Conservation (phyloP, 2,329 filamentous ascomycete genomes). For the Colletotrichum sp. region DNA sequence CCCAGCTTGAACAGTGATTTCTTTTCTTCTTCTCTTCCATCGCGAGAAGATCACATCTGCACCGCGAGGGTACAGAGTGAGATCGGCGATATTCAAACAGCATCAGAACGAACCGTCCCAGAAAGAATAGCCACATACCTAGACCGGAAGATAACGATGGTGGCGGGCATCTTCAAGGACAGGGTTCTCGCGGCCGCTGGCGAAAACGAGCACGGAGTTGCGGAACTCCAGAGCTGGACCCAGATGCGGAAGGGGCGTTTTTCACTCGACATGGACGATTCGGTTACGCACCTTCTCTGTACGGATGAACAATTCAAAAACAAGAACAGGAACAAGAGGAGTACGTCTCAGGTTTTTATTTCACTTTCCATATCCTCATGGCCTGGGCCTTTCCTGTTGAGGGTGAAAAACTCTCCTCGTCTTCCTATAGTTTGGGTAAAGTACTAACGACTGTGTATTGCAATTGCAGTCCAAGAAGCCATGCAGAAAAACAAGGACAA, state of each 20-base stretch:
- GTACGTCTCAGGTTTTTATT: not conserved
- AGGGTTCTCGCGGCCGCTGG: conserved; percentile 64
- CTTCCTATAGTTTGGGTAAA: not conserved
- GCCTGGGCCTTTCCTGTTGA: not conserved
- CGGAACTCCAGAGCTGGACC: conserved; percentile 72
- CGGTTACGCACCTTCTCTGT: conserved; percentile 77
- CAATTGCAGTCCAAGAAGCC: conserved; percentile 39
- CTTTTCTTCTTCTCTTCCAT: not conserved
- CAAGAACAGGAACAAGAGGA: not conserved
- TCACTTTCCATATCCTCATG: not conserved
- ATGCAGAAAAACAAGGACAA: conserved; percentile 29
- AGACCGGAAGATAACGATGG: not conserved
- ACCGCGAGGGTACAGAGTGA: not conserved
- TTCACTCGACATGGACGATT: conserved; percentile 50
- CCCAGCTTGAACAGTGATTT: not conserved
- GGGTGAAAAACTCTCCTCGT: not conserved
- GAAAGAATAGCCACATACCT: not conserved
- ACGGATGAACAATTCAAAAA: conserved; percentile 64
- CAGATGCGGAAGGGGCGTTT: conserved; percentile 65
- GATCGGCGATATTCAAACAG: not conserved
- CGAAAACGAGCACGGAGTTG: conserved; percentile 49
- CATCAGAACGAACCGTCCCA: not conserved
- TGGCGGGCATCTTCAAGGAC: conserved; percentile 52
- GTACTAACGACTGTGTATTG: too few species aligned
- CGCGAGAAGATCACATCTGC: not conserved